Evolutionary conservation across 2,329 filamentous ascomycete genomes (phyloP), one percentile per base, ranked within the genome.

Genomic region (Clonostachys solani): DNA sequence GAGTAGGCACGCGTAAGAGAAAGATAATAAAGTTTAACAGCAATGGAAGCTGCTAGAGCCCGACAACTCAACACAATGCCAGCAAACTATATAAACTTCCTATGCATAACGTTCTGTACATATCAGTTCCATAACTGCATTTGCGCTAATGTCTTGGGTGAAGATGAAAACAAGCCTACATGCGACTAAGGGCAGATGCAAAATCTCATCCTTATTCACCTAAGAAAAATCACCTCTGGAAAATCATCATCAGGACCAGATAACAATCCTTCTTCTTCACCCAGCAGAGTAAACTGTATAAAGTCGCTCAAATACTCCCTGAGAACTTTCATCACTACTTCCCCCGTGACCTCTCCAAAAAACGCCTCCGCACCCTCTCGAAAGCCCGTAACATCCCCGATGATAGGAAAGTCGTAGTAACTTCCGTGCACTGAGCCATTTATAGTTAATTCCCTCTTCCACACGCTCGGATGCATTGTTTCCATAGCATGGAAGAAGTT

Each of bases 371-470:
- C 43, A 29, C 53, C 49, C 10, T 44, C 48, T 40, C 54, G 29
- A 43, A 55, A 46, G 10, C 55, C 56, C 6, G 58, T 47, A 6
- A 58, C 36, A 33, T 61, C 55, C 5, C 55, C 54, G 29, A 65
- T 46, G 13, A 55, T 41, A 5, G 57, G 52, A 12, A 59, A 50
- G 47, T 69, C 66, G 5, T 52, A 54, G 47, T 59, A 68, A 12
- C 57, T 60, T 8, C 55, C 53, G 50, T 69, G 66, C 15, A 47
- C 42, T 4, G 58, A 58, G 12, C 54, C 56, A 7, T 47, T 46
- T 15, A 68, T 34, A 37, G 50, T 57, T 3, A 68, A 42, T 46
- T 65, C 55, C 36, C 56, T 54, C 36, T 57, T 59, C 61, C 62
- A 68, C 1, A 57, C 56, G 37, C 52, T 47, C 0, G 52, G 51